These are phyloP conservation scores for Petunia axillaris DNA, from an alignment of 257 asterid species.

Conservation along the genomic window DNA sequence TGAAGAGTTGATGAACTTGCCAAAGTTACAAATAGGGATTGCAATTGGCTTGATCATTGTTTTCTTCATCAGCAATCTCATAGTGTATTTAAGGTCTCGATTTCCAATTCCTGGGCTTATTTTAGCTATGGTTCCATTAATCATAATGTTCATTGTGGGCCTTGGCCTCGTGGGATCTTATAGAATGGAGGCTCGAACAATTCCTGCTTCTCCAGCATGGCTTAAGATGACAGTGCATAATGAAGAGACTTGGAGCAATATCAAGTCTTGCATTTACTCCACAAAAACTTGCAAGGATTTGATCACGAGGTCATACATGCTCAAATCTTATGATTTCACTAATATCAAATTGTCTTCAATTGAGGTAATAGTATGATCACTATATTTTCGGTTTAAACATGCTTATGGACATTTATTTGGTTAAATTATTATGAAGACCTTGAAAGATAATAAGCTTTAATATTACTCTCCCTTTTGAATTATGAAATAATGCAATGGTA, in stretches of 20 bases:
- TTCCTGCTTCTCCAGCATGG: constrained; percentile 48
- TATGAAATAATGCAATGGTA: too few relatives aligned
- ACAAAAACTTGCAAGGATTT: constrained; percentile 38
- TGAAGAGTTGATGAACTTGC: constrained; percentile 38
- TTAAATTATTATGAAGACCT: too few relatives aligned
- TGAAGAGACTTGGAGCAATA: constrained; percentile 33
- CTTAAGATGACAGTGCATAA: constrained; percentile 32
- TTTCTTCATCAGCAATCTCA: constrained; percentile 37
- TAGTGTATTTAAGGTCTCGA: constrained; percentile 26
- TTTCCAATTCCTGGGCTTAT: constrained; percentile 34
- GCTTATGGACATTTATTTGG: not conserved
- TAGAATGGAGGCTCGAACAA: constrained; percentile 27
- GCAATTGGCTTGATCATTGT: constrained; percentile 33
- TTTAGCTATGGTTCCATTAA: constrained; percentile 32
- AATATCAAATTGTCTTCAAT: constrained; percentile 31
- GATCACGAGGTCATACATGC: constrained; percentile 30
- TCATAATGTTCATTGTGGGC: constrained; percentile 39
- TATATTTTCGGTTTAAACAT: too few relatives aligned
- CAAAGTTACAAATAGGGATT: constrained; percentile 35
- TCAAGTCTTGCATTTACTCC: constrained; percentile 45
- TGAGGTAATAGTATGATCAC: constrained; percentile 31
- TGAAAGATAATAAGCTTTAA: too few relatives aligned
- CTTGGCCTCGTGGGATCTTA: constrained; percentile 43
- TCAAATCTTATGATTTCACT: constrained; percentile 29
- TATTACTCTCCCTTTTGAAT: too few relatives aligned